These are phyloP conservation scores for Litsea cubeba DNA, from an alignment of 164 flowering plant genomes.

Conservation along the genomic window DNA sequence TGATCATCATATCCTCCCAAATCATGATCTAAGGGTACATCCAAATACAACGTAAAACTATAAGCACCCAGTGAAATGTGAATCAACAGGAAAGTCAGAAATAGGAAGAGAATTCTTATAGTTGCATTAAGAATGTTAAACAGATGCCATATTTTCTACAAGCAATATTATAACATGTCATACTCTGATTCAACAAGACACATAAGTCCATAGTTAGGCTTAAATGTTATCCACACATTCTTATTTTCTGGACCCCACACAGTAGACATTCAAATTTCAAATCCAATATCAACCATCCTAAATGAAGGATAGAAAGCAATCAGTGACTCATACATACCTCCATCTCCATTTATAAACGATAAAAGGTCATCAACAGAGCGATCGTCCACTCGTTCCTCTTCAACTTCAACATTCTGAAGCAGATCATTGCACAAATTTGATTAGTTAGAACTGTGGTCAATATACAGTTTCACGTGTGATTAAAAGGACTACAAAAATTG, in stretches of 20 bases:
- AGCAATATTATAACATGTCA: background rate
- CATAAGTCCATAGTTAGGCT: background rate
- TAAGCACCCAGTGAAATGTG: background rate
- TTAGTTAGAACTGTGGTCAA: background rate
- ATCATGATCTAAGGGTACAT: background rate
- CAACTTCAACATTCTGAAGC: constrained; percentile 69
- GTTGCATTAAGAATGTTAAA: background rate
- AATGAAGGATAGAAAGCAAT: background rate
- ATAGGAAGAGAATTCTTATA: background rate
- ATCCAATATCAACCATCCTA: background rate
- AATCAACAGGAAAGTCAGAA: background rate
- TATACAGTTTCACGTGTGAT: background rate
- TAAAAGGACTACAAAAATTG: background rate
- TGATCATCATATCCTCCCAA: too few relatives aligned
- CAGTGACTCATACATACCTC: constrained; percentile 21
- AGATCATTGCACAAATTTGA: constrained; percentile 5
- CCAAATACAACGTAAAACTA: background rate
- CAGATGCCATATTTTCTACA: background rate
- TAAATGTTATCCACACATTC: background rate
- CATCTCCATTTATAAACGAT: constrained; percentile 72
- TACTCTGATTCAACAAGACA: background rate
- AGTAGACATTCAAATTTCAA: background rate
- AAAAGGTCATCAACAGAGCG: constrained; percentile 91
- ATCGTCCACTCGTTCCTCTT: constrained; percentile 67
- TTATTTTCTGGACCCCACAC: background rate